Evolutionary conservation across 371 early-diverging fungal genomes (phyloP).

Genomic region (Fennellomyces sp.): DNA sequence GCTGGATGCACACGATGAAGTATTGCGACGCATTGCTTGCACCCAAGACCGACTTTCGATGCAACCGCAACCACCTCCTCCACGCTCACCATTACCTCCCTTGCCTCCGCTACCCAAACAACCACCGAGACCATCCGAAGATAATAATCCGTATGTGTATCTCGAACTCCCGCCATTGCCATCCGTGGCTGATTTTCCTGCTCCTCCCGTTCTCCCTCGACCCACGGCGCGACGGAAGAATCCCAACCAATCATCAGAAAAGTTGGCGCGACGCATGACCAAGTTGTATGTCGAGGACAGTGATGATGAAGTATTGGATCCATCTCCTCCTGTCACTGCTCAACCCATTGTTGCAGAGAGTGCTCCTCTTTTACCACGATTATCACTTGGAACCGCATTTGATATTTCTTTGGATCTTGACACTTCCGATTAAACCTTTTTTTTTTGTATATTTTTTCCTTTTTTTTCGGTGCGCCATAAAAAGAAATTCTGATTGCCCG

Average conservation of each 20-base stretch:
- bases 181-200: neutral
- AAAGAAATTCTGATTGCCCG: no score
- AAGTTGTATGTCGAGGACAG: slow-evolving; percentile 29
- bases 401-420: slow-evolving; percentile 9
- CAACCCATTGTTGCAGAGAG: neutral
- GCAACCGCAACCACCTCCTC: slow-evolving; percentile 4
- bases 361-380: slow-evolving; percentile 20
- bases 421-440: neutral
- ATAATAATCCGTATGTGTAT: slow-evolving; percentile 11
- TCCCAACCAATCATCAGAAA: slow-evolving; percentile 1
- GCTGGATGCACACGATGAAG: slow-evolving; percentile 4
- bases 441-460: neutral
- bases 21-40: slow-evolving; percentile 9
- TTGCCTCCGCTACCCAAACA: slow-evolving; percentile 10
- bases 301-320: slow-evolving; percentile 31
- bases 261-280: slow-evolving; percentile 19
- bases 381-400: slow-evolving; percentile 26
- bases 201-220: no score
- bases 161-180: slow-evolving; percentile 15
- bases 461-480: no score
- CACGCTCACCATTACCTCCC: slow-evolving; percentile 7
- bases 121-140: neutral
- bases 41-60: neutral
- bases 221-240: no score
- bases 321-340: slow-evolving; percentile 27